Percentiles rank a stretch among this genome's conserved stretches.
Conservation (phyloP, 2,329 filamentous ascomycete species). For the Achaetomium macrosporum region DNA sequence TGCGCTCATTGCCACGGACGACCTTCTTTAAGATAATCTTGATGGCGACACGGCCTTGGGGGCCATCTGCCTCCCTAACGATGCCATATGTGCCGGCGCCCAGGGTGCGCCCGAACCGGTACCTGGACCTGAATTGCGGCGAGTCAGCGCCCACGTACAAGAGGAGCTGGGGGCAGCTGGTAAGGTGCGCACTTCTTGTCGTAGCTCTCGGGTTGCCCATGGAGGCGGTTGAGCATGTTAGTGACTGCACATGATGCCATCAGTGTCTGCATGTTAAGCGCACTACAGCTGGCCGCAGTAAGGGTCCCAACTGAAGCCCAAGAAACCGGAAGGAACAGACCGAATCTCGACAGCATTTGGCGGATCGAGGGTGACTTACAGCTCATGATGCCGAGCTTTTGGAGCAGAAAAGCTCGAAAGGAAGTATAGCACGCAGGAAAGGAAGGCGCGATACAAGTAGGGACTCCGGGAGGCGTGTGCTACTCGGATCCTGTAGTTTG, state of each 20-base stretch:
- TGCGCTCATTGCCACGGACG: constrained; percentile 94
- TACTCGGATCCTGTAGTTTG: constrained; percentile 6
- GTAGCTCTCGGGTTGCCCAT: constrained; percentile 95
- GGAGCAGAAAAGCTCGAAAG: constrained; percentile 7
- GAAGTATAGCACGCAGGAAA: neutral
- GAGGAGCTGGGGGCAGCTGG: neutral
- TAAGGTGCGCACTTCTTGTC: constrained; percentile 75
- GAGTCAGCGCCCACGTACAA: constrained; percentile 14
- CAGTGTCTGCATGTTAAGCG: constrained; percentile 1
- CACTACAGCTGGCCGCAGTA: neutral
- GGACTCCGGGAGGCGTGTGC: neutral
- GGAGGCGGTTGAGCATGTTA: constrained; percentile 90
- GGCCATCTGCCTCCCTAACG: constrained; percentile 86
- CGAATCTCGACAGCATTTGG: constrained; percentile 18
- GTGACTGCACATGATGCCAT: constrained; percentile 45
- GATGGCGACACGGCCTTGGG: constrained; percentile 80
- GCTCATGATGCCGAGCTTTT: constrained; percentile 27
- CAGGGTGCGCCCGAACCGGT: constrained; percentile 86
- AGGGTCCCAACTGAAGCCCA: neutral
- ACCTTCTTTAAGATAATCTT: constrained; percentile 99
- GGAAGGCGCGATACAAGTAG: constrained; percentile 12
- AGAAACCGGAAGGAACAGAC: constrained; percentile 16
- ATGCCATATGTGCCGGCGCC: constrained; percentile 98
- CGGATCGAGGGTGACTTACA: constrained; percentile 25
- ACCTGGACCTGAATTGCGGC: constrained; percentile 59